Conservation (phyloP, 345 rosid species). For the Eucalyptus polyanthemos region DNA sequence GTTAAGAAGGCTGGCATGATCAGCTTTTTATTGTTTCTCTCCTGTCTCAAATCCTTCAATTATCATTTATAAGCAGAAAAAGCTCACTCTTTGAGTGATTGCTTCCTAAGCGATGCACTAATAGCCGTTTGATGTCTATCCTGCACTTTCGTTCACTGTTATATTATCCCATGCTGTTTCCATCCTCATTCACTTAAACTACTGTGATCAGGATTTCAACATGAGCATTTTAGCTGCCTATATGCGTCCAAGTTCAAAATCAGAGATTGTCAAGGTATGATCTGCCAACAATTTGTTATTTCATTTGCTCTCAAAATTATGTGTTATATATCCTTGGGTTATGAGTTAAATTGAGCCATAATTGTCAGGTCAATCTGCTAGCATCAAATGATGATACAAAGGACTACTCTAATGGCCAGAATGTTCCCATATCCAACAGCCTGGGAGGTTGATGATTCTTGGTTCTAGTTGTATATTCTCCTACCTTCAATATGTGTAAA, state of each 20-base stretch:
- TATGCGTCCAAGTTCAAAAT: slow-evolving; percentile 61
- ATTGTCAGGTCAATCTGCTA: slow-evolving; percentile 70
- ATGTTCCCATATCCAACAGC: slow-evolving; percentile 21
- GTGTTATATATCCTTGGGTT: neutral
- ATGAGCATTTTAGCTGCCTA: slow-evolving; percentile 85
- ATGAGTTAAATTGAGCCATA: neutral
- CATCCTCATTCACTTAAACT: neutral
- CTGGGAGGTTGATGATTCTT: slow-evolving; percentile 52
- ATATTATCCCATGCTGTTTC: neutral
- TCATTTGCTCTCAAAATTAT: neutral
- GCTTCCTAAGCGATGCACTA: neutral
- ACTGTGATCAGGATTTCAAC: slow-evolving; percentile 56
- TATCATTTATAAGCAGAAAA: neutral
- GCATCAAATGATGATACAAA: slow-evolving; percentile 31
- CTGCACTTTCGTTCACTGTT: neutral
- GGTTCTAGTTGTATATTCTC: neutral
- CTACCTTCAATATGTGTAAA: neutral
- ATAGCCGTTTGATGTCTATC: neutral
- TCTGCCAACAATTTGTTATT: neutral
- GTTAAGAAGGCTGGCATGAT: neutral
- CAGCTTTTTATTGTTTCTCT: neutral
- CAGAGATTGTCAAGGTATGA: slow-evolving; percentile 85
- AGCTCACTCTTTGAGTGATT: neutral
- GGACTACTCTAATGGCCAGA: slow-evolving; percentile 23
- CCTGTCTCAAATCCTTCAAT: neutral